Conservation (phyloP, 768 basidiomycete species). For the Panellus pusillus region DNA sequence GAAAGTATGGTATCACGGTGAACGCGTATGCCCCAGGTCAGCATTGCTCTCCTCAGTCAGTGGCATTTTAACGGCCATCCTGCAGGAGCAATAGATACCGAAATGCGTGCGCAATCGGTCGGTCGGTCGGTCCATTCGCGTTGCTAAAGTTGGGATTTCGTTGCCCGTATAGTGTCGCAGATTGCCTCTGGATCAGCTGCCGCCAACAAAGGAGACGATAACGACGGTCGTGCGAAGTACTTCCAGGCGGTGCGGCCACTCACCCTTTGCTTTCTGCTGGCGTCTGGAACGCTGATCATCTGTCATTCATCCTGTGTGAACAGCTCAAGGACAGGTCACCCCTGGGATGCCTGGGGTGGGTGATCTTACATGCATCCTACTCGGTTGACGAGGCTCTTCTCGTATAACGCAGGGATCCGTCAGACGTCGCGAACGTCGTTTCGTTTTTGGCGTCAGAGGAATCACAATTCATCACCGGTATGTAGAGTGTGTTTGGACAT, state of each 20-base stretch:
- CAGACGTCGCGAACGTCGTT: slow-evolving; percentile 28
- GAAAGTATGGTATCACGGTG: slow-evolving; percentile 26
- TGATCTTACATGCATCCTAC: neutral
- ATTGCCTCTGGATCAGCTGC: slow-evolving; percentile 6
- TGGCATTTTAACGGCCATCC: no score
- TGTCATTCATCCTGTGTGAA: neutral
- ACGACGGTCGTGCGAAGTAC: neutral
- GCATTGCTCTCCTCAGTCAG: no score
- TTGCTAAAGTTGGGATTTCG: neutral
- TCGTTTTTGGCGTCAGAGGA: slow-evolving; percentile 34
- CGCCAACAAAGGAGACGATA: neutral
- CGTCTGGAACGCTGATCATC: neutral
- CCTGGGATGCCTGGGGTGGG: slow-evolving; percentile 4
- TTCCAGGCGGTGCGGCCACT: neutral
- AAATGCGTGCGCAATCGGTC: slow-evolving; percentile 10
- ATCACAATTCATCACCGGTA: slow-evolving; percentile 32
- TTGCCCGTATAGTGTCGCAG: neutral
- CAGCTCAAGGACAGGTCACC: slow-evolving; percentile 10
- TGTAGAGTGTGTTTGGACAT: no score
- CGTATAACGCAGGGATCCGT: slow-evolving; percentile 12
- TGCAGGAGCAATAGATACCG: slow-evolving; percentile 20
- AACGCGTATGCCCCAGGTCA: slow-evolving; percentile 27
- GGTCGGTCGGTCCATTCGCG: neutral
- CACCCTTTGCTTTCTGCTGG: neutral
- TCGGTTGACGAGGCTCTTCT: neutral